Percentiles rank a stretch among this genome's conserved stretches.
Conservation (phyloP, 768 basidiomycete genomes). For the Mycena latifolia region DNA sequence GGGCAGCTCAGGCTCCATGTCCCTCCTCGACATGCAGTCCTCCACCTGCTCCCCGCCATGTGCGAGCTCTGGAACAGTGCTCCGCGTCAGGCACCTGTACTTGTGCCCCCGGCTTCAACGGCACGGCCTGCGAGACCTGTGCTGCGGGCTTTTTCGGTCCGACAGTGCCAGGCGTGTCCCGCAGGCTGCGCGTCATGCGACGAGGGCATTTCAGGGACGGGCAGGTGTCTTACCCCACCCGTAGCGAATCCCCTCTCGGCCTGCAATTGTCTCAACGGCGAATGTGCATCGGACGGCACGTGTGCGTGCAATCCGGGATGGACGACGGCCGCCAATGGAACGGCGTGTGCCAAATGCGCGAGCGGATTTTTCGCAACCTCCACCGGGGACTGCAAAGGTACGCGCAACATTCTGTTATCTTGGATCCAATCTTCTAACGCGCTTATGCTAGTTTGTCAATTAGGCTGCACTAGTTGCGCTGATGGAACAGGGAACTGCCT, state of each 20-base stretch:
- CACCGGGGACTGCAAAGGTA: conserved; percentile 81
- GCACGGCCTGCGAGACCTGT: conserved; percentile 85
- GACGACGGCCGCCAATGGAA: conserved; percentile 77
- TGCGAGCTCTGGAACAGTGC: conserved; percentile 79
- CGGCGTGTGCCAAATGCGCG: conserved; percentile 81
- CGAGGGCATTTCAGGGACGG: conserved; percentile 83
- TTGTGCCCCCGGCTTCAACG: conserved; percentile 82
- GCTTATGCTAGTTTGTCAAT: conserved; percentile 67
- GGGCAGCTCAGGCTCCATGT: conserved; percentile 60
- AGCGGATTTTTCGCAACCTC: conserved; percentile 80
- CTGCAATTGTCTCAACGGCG: conserved; percentile 88
- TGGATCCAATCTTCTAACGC: neutral
- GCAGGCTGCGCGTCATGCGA: conserved; percentile 78
- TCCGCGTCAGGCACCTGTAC: conserved; percentile 76
- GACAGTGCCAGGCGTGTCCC: conserved; percentile 77
- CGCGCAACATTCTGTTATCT: conserved; percentile 34
- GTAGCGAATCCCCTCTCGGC: conserved; percentile 67
- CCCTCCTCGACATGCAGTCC: conserved; percentile 79
- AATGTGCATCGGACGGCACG: conserved; percentile 75
- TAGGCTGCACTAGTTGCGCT: conserved; percentile 80
- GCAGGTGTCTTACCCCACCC: conserved; percentile 70
- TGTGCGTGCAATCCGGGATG: conserved; percentile 86
- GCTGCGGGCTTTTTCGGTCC: conserved; percentile 81
- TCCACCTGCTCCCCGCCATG: conserved; percentile 82
- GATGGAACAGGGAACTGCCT: conserved; percentile 78